Base-by-base conservation (phyloP, 306 rosid species). In the Purshia tridentata region DNA sequence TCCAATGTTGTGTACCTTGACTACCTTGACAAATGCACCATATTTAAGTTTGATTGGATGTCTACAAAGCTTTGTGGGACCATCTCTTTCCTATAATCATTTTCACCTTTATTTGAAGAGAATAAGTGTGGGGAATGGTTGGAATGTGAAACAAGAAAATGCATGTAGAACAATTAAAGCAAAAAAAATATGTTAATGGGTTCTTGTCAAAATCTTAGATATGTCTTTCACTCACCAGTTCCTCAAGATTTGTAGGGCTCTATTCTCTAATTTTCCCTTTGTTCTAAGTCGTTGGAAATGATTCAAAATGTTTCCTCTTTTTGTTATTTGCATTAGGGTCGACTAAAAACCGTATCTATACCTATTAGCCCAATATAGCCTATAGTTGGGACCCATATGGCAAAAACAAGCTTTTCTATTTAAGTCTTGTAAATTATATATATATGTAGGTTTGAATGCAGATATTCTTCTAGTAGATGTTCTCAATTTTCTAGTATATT, bases 161-260 rank as follows among this genome's bases (percentile, higher is more conserved):
- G 78, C 46, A 49, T 85, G 77, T 75, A 81, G 86, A 86, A 84
- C 79, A 83, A 85, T 83, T 92, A 90, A 90, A 90, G 89, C 83
- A 84, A 80, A 82, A 84, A 80, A 82, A 78, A 74, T 65, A 76
- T 67, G 80, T 84, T 92, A 92, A 92, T 88, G 92, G 95, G 79
- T 84, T 90, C 95, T 84, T 90, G 86, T 90, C 87, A 88, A 90
- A 88, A 88, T 92, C 92, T 87, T 78, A 89, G 91, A 88, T 74
- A 86, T 84, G 84, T 86, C 91, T 86, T 85, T 84, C 88, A 86
- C 48, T 87, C 84, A 86, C 54, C 74, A 83, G 82, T 82, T 74
- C 75, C 61, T 60, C 40, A 74, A 77, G 87, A 90, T 90, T 73
- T 90, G 91, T 87, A 82, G 91, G 89, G 72, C 80, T 81, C 81